Percentiles rank a stretch among this genome's conserved stretches.
phyloP scores from a whole-genome alignment of 805 yeast genomes.

The Myxozyma vanderwaltii region DNA sequence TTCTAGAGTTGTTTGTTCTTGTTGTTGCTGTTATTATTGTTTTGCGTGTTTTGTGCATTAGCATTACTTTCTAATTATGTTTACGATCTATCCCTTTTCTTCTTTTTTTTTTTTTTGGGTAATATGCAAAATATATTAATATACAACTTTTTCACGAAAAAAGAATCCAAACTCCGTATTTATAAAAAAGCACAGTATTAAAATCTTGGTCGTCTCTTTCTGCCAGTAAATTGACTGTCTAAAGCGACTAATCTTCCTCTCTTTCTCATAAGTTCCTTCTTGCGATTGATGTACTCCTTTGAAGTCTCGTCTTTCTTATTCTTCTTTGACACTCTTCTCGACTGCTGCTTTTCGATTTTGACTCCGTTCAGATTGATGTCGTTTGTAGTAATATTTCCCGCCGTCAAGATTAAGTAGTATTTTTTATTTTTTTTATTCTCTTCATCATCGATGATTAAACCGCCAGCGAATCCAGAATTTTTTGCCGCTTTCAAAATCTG shows the following conservation, averaged over 20 bases:
- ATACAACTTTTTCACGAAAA: background rate
- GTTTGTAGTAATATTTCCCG: constrained; percentile 59
- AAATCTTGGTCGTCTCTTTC: constrained; percentile 72
- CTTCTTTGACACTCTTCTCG: constrained; percentile 43
- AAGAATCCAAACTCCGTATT: background rate
- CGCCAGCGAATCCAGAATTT: constrained; percentile 94
- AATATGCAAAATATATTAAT: background rate
- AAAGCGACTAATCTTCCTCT: constrained; percentile 85
- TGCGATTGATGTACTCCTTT: constrained; percentile 81
- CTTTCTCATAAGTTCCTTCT: constrained; percentile 89
- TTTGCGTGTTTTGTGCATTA: constrained; percentile 11
- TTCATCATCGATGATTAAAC: constrained; percentile 89
- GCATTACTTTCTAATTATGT: background rate
- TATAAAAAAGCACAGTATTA: constrained; percentile 41
- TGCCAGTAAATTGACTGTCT: constrained; percentile 90
- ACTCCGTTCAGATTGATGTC: constrained; percentile 78
- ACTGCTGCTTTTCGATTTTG: constrained; percentile 61
- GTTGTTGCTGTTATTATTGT: too few relatives aligned
- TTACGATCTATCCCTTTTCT: background rate
- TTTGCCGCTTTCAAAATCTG: constrained; percentile 82
- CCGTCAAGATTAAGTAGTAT: constrained; percentile 84
- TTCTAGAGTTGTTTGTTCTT: background rate
- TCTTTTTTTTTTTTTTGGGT: background rate
- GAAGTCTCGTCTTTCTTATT: constrained; percentile 65
- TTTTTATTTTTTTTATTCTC: constrained; percentile 90